Conservation (phyloP, 257 asterid genomes). For the Cynanchum wilfordii region DNA sequence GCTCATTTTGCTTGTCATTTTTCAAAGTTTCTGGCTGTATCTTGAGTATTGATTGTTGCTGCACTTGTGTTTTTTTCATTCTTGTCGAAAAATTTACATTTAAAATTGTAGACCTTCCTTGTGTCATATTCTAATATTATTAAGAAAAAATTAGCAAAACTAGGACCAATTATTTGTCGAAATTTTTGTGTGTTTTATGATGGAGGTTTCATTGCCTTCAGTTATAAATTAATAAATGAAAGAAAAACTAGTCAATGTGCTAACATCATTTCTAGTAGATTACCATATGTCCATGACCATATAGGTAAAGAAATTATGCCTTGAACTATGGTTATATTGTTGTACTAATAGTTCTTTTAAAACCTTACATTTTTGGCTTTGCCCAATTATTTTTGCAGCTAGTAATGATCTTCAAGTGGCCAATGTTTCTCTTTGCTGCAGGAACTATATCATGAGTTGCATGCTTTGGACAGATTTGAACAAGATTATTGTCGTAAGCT, state of each 20-base stretch:
- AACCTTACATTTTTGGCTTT: not conserved
- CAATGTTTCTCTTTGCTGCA: conserved; percentile 34
- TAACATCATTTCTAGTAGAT: not conserved
- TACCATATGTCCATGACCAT: conserved; percentile 2
- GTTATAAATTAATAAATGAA: too few species aligned
- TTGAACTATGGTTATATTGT: not conserved
- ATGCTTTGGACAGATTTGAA: conserved; percentile 85
- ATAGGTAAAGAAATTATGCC: not conserved
- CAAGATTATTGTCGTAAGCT: conserved; percentile 86
- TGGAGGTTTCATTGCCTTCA: not conserved
- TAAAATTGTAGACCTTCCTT: not conserved
- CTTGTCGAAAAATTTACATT: not conserved
- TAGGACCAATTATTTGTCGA: not conserved
- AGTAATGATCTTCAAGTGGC: conserved; percentile 14
- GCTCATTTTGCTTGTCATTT: not conserved
- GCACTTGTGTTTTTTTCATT: not conserved
- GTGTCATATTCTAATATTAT: not conserved
- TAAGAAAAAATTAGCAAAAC: not conserved
- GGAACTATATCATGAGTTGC: conserved; percentile 96
- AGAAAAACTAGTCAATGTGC: not conserved
- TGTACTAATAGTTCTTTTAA: not conserved
- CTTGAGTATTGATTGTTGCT: not conserved
- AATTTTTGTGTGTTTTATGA: not conserved
- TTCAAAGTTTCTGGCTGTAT: not conserved
- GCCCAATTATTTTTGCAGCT: not conserved